Evolutionary conservation across 371 early-diverging fungal genomes (phyloP).

Genomic region (Mucor sp.): DNA sequence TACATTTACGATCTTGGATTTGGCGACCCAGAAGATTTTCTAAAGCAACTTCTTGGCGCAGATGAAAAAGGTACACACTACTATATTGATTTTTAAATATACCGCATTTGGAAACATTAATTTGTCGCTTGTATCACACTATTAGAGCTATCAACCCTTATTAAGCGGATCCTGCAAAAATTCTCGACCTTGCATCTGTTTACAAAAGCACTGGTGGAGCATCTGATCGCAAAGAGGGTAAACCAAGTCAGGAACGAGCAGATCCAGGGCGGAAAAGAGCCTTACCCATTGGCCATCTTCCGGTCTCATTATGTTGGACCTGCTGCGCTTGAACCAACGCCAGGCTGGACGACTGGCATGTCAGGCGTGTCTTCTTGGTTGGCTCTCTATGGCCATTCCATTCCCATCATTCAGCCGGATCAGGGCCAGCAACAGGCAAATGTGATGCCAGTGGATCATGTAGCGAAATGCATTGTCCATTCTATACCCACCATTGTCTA

Average conservation of each 20-base stretch:
- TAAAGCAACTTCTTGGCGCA: slow-evolving; percentile 40
- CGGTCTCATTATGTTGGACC: slow-evolving; percentile 51
- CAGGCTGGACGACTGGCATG: slow-evolving; percentile 53
- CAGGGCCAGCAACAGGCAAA: slow-evolving; percentile 24
- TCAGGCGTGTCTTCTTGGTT: slow-evolving; percentile 42
- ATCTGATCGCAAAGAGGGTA: slow-evolving; percentile 41
- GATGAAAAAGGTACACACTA: slow-evolving; percentile 41
- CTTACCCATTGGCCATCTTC: slow-evolving; percentile 47
- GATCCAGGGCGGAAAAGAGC: slow-evolving; percentile 19
- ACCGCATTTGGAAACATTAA: slow-evolving; percentile 15
- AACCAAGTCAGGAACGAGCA: slow-evolving; percentile 32
- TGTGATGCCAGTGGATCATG: slow-evolving; percentile 46
- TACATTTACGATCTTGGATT: slow-evolving; percentile 48
- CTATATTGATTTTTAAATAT: background rate
- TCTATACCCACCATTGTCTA: slow-evolving; percentile 17
- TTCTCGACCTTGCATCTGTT: slow-evolving; percentile 56
- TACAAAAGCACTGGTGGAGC: slow-evolving; percentile 54
- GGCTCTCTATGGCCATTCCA: slow-evolving; percentile 27
- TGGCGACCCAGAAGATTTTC: slow-evolving; percentile 50
- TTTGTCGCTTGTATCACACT: background rate
- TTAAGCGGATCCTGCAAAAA: slow-evolving; percentile 27
- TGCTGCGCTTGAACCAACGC: slow-evolving; percentile 42
- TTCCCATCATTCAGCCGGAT: slow-evolving; percentile 28
- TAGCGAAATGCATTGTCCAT: slow-evolving; percentile 22
- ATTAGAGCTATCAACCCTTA: slow-evolving; percentile 15